Conservation (phyloP, 1,139 yeast genomes). For the Petasospora rhodanensis region DNA sequence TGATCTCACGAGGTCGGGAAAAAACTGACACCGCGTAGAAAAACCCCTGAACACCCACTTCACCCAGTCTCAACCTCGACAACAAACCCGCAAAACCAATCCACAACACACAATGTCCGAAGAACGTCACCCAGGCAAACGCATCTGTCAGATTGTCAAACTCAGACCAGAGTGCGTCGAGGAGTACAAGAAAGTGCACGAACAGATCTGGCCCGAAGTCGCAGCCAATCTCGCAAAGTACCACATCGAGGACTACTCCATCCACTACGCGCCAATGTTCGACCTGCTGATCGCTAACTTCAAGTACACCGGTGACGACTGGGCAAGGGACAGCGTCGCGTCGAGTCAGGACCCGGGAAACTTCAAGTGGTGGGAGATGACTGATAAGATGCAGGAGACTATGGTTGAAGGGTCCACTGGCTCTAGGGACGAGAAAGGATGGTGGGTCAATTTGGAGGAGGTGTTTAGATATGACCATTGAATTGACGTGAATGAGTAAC, state of each 20-base stretch:
- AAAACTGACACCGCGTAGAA: too few species aligned
- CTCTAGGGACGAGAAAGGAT: slow-evolving; percentile 33
- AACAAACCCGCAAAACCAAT: too few species aligned
- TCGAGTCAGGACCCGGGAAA: slow-evolving; percentile 33
- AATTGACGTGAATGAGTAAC: too few species aligned
- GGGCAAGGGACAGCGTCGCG: slow-evolving; percentile 31
- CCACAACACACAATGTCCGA: neutral
- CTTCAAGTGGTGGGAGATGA: slow-evolving; percentile 36
- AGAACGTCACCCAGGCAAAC: slow-evolving; percentile 27
- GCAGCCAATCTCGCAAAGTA: slow-evolving; percentile 29
- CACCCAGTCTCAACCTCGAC: too few species aligned
- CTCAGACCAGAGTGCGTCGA: slow-evolving; percentile 33
- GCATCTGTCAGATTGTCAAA: slow-evolving; percentile 35
- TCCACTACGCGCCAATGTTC: slow-evolving; percentile 31
- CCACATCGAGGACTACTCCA: slow-evolving; percentile 37
- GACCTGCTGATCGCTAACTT: slow-evolving; percentile 31
- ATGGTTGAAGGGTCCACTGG: slow-evolving; percentile 34
- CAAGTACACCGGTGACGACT: slow-evolving; percentile 35
- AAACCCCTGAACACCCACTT: too few species aligned
- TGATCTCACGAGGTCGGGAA: too few species aligned
- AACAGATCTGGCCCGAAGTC: slow-evolving; percentile 29
- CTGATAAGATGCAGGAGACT: slow-evolving; percentile 35
- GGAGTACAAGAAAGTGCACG: slow-evolving; percentile 32
- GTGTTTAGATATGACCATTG: slow-evolving; percentile 32
- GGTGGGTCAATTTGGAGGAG: slow-evolving; percentile 36